These are phyloP conservation scores for Silene uniflora DNA, from an alignment of 148 eudicot genomes.

Conservation along the genomic window DNA sequence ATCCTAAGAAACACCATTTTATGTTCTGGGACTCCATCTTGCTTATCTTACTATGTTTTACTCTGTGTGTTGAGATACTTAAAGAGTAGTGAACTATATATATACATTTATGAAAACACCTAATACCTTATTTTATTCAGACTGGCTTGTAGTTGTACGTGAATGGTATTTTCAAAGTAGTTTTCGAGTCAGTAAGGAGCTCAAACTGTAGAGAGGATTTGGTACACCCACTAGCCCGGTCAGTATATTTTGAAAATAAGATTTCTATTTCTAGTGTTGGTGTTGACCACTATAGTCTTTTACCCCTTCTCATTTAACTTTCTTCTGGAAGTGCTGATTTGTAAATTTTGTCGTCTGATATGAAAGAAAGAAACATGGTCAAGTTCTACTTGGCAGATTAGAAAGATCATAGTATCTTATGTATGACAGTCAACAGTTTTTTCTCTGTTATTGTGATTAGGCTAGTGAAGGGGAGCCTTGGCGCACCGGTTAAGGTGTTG, in stretches of 20 bases:
- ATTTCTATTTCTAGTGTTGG: background rate
- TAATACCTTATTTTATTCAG: slow-evolving; percentile 11
- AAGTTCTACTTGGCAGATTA: background rate
- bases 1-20: slow-evolving; percentile 23
- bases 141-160: background rate
- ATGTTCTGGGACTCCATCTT: slow-evolving; percentile 34
- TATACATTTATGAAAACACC: slow-evolving; percentile 15
- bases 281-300: background rate
- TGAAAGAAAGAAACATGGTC: background rate
- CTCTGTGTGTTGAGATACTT: slow-evolving; percentile 16
- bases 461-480: no score
- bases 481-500: no score
- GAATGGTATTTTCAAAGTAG: slow-evolving; percentile 31
- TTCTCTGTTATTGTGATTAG: background rate
- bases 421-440: background rate
- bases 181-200: slow-evolving; percentile 25
- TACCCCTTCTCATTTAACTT: background rate
- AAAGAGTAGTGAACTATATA: slow-evolving; percentile 13
- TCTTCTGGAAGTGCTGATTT: background rate
- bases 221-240: slow-evolving; percentile 44
- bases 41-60: slow-evolving; percentile 16
- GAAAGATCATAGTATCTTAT: background rate
- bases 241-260: background rate
- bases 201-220: slow-evolving; percentile 32
- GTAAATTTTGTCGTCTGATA: background rate